Evolutionary conservation across 129 eudicot species (phyloP).

Genomic region (Pittosporum tobira): DNA sequence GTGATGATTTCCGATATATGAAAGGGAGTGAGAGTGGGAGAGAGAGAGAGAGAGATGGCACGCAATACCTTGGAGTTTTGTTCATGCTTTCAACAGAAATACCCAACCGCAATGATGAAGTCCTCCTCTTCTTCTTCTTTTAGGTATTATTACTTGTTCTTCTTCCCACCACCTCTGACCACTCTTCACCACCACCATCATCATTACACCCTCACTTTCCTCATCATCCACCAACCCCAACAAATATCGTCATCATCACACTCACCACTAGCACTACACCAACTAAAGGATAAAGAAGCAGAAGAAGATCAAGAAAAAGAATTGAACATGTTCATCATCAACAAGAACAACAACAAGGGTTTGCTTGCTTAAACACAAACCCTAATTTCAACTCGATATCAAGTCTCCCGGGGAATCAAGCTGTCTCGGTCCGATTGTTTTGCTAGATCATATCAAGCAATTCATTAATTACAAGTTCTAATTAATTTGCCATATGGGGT

Average conservation of each 20-base stretch:
- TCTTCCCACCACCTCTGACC: neutral
- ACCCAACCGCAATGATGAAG: neutral
- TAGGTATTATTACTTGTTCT: neutral
- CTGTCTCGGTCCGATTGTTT: conserved; percentile 40
- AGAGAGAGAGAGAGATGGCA: neutral
- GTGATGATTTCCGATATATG: neutral
- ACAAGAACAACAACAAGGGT: neutral
- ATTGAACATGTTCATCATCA: neutral
- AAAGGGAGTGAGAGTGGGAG: neutral
- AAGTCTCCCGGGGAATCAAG: conserved; percentile 37
- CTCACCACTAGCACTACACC: neutral
- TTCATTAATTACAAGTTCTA: conserved; percentile 2
- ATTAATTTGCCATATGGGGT: no score
- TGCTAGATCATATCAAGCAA: conserved; percentile 25
- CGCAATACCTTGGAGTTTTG: neutral
- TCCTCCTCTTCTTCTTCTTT: neutral
- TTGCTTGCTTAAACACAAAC: conserved; percentile 1
- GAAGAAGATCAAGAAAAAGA: neutral
- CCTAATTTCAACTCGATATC: neutral
- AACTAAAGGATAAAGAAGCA: neutral
- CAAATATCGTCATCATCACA: neutral
- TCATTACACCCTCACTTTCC: conserved; percentile 4
- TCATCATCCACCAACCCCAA: conserved; percentile 12
- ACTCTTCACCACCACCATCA: conserved; percentile 1
- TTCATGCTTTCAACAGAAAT: neutral